Conservation (phyloP, 1,284 basidiomycete genomes). For the Jaminaea rosea region DNA sequence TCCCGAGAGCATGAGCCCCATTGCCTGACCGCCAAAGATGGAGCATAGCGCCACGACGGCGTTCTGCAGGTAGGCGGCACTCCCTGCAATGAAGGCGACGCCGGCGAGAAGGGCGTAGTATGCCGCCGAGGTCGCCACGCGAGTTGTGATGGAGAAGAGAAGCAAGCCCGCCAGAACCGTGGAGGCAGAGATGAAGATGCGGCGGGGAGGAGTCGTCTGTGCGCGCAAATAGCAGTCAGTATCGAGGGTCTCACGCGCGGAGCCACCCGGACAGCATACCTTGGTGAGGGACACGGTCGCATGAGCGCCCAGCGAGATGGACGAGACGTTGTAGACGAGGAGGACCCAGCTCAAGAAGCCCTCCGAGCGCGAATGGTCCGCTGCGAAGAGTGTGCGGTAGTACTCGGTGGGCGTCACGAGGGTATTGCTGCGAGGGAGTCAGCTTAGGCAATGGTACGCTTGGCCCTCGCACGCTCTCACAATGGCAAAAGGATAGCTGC, state of each 20-base stretch:
- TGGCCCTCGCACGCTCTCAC: not conserved
- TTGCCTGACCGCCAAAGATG: slow-evolving; percentile 27
- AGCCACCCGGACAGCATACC: not conserved
- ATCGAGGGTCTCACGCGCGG: no score
- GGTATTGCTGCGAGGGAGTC: slow-evolving; percentile 21
- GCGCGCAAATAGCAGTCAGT: no score
- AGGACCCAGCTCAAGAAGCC: slow-evolving; percentile 38
- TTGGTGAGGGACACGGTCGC: slow-evolving; percentile 6
- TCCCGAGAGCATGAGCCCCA: slow-evolving; percentile 38
- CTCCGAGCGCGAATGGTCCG: slow-evolving; percentile 16
- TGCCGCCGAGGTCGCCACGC: not conserved
- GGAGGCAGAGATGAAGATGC: slow-evolving; percentile 1
- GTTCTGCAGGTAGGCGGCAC: slow-evolving; percentile 34
- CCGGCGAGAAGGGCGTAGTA: slow-evolving; percentile 19
- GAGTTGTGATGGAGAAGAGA: slow-evolving; percentile 13
- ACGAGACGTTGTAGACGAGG: slow-evolving; percentile 28
- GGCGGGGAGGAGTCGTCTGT: not conserved
- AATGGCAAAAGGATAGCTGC: slow-evolving; percentile 9
- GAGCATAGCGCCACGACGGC: slow-evolving; percentile 36
- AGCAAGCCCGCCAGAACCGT: slow-evolving; percentile 6
- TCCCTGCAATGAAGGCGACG: slow-evolving; percentile 21
- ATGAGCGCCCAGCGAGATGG: slow-evolving; percentile 28
- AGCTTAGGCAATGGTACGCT: not conserved
- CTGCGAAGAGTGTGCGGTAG: slow-evolving; percentile 26
- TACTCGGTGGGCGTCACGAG: slow-evolving; percentile 41